Base-by-base conservation (phyloP, 768 basidiomycete genomes). In the Lactifluus rugatus region DNA sequence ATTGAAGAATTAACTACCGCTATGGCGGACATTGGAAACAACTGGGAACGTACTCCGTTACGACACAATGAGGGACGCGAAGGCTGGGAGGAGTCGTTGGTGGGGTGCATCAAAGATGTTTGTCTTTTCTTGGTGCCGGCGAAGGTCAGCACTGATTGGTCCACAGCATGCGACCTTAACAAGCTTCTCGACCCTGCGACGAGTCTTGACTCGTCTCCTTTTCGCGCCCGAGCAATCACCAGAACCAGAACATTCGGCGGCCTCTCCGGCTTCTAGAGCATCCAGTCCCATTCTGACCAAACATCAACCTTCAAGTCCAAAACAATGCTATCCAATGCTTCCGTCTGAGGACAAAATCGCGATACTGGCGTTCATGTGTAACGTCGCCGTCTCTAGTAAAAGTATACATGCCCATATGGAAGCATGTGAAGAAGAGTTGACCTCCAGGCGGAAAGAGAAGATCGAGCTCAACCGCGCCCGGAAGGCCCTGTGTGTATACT, bases 361-460 rank as follows among this genome's bases (percentile, higher is more conserved):
- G 21, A 87, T 97, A 63, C 70, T 99, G 48, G 77, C 83, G 2
- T 97, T 95, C 74, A 80, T 99, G 74, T 87, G 85, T 72, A 91
- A 94, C 66, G 72, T 94, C 51, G 93, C 87, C 1, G 82, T 93
- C 25, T 92, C 93, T 23, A 93, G 90, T 71, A 95, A 93, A 72
- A 79, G 83, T 10, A 84, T 97, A 21, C 89, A 93, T 67, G 72
- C 79, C 5, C 89, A 91, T 66, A 88, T 98, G 82, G 96, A 99
- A 66, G 80, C 82, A 46, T 91, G 89, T 66, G 93, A 94, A 67
- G 81, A 88, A 65, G 85, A 88, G 62, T 71, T 99, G 61, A 98
- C 96, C 9, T 90, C 93, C 26, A 75, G 96, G 34, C 75, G 96
- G 62, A 99, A 98, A 72, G 91, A 95, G 70, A 89, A 94, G 70